phyloP scores from a whole-genome alignment of 2,329 filamentous ascomycete genomes.

The Neonectria hederae region DNA sequence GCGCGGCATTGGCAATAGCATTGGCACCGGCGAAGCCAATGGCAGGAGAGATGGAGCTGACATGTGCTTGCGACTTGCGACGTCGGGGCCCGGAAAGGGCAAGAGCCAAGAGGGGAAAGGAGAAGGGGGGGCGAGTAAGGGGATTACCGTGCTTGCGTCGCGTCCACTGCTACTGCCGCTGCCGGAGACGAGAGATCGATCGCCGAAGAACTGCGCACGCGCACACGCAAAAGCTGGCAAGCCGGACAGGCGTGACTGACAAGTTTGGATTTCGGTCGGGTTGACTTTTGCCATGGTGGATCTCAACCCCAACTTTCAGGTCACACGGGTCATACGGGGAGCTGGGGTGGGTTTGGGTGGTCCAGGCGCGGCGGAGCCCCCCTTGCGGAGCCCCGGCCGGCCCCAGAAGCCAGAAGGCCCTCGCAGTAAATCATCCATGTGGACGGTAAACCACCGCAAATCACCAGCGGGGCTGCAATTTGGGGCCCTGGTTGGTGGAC shows the following conservation, averaged over 20 bases:
- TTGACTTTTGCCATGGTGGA: slow-evolving; percentile 33
- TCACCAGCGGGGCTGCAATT: slow-evolving; percentile 7
- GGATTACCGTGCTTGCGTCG: slow-evolving; percentile 14
- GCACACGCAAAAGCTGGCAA: slow-evolving; percentile 19
- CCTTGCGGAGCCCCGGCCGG: slow-evolving; percentile 39
- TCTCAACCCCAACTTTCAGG: slow-evolving; percentile 41
- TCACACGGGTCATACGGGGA: slow-evolving; percentile 41
- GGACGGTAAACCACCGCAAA: neutral
- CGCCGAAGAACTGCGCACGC: slow-evolving; percentile 16
- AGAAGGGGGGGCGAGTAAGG: slow-evolving; percentile 4
- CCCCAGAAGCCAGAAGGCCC: slow-evolving; percentile 16
- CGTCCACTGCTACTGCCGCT: slow-evolving; percentile 22
- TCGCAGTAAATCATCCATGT: neutral
- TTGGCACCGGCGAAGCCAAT: slow-evolving; percentile 14
- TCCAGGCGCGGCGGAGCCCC: neutral
- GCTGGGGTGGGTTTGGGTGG: slow-evolving; percentile 3
- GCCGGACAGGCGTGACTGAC: slow-evolving; percentile 6
- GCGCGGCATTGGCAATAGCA: slow-evolving; percentile 1
- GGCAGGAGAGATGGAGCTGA: slow-evolving; percentile 22
- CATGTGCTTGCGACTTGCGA: slow-evolving; percentile 40
- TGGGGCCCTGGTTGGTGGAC: slow-evolving; percentile 35
- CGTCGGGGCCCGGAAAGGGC: slow-evolving; percentile 32
- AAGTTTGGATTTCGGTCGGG: slow-evolving; percentile 32
- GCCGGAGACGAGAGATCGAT: slow-evolving; percentile 32
- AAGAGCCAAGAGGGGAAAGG: slow-evolving; percentile 30